Evolutionary conservation across 768 basidiomycete species (phyloP).

Genomic region (Lentinus brumalis): DNA sequence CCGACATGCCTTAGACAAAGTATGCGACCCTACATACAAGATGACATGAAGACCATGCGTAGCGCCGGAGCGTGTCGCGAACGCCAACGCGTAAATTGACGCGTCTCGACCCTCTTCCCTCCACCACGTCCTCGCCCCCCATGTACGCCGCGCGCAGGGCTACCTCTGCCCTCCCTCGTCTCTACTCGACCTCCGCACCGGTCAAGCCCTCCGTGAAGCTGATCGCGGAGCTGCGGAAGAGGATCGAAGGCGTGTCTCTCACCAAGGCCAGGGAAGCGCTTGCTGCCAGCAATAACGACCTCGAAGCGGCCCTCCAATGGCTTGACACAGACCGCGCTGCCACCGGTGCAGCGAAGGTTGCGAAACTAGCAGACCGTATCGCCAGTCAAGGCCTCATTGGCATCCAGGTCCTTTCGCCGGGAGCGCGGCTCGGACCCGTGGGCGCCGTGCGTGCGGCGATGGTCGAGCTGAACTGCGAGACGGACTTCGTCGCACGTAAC

Average conservation of each 20-base stretch:
- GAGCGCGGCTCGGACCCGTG: constrained; percentile 39
- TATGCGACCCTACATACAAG: too few species aligned
- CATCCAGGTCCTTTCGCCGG: constrained; percentile 71
- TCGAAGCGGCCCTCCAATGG: constrained; percentile 78
- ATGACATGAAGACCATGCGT: too few species aligned
- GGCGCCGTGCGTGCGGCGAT: constrained; percentile 70
- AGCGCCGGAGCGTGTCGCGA: too few species aligned
- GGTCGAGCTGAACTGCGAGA: constrained; percentile 94
- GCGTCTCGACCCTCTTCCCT: constrained; percentile 8
- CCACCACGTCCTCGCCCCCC: constrained; percentile 1
- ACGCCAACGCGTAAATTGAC: neutral
- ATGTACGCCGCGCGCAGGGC: constrained; percentile 24
- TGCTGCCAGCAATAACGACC: constrained; percentile 66
- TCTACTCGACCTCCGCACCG: constrained; percentile 53
- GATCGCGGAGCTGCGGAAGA: constrained; percentile 84
- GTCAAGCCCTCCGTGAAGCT: constrained; percentile 69
- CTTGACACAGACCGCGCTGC: constrained; percentile 71
- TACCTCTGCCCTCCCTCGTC: constrained; percentile 26
- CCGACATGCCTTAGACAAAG: too few species aligned
- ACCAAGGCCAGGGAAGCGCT: constrained; percentile 90
- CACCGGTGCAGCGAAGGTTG: constrained; percentile 78
- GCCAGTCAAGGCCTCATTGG: constrained; percentile 82
- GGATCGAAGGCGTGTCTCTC: constrained; percentile 73
- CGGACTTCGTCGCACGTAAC: constrained; percentile 92
- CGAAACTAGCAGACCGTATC: constrained; percentile 75